Conservation (phyloP, 306 rosid species). For the Gastrolobium villosum region DNA sequence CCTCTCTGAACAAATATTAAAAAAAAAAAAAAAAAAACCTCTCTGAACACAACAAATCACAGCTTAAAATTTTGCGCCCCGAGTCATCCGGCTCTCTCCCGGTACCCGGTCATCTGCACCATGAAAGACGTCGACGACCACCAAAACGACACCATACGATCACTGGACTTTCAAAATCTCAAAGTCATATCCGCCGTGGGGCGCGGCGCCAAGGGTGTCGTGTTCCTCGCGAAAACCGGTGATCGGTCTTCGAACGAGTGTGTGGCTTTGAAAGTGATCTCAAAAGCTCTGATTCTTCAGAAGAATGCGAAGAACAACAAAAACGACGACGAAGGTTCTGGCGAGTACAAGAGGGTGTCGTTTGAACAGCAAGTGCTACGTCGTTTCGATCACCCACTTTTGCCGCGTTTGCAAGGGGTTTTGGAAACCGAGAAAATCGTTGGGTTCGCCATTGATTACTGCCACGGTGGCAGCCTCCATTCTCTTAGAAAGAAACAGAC, state of each 20-base stretch:
- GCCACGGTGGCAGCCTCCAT: constrained; percentile 87
- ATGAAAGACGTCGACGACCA: constrained; percentile 51
- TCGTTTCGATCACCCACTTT: constrained; percentile 73
- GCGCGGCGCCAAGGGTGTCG: constrained; percentile 96
- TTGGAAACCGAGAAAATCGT: constrained; percentile 67
- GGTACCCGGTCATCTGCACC: constrained; percentile 32
- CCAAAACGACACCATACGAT: not conserved
- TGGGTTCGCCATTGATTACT: constrained; percentile 85
- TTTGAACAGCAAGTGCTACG: constrained; percentile 79
- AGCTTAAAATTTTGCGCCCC: not conserved
- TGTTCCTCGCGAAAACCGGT: constrained; percentile 60
- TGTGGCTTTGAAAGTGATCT: constrained; percentile 81
- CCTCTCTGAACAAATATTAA: not conserved
- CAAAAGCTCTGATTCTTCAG: constrained; percentile 68
- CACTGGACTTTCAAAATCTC: constrained; percentile 58
- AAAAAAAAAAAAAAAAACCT: no score
- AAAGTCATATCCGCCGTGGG: constrained; percentile 74
- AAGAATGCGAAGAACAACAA: constrained; percentile 47
- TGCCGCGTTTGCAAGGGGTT: constrained; percentile 78
- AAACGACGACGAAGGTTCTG: not conserved
- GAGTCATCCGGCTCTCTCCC: not conserved
- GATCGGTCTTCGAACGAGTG: constrained; percentile 44
- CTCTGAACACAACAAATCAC: not conserved
- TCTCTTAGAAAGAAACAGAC: constrained; percentile 76
- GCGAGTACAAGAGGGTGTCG: constrained; percentile 69